These are phyloP conservation scores for Diutina neorugosa DNA, from an alignment of 1,139 yeast genomes.

Conservation along the genomic window DNA sequence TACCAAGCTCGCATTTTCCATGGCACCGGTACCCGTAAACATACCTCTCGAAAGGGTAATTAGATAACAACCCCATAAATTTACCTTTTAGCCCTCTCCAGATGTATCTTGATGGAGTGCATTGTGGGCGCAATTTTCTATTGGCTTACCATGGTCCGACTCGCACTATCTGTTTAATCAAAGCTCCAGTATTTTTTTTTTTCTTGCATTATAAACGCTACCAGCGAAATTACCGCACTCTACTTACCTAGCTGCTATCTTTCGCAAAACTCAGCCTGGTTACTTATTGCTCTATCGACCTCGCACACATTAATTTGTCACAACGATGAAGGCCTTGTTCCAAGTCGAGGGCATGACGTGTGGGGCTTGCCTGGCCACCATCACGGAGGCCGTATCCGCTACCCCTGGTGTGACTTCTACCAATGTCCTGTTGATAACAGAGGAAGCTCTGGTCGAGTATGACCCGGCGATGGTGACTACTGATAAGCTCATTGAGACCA, in stretches of 20 bases:
- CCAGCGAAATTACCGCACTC: background rate
- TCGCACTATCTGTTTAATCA: background rate
- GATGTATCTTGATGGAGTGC: background rate
- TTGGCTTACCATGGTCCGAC: background rate
- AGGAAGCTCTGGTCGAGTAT: constrained; percentile 50
- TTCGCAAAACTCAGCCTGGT: background rate
- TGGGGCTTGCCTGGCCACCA: constrained; percentile 62
- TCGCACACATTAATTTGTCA: background rate
- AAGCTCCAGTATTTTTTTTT: background rate
- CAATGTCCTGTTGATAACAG: constrained; percentile 62
- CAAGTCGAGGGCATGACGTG: constrained; percentile 75
- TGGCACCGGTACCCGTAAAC: constrained; percentile 27
- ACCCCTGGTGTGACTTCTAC: constrained; percentile 37
- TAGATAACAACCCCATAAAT: background rate
- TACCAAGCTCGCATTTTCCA: constrained; percentile 79
- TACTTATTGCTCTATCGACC: background rate
- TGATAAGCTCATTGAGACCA: constrained; percentile 27
- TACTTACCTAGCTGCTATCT: background rate
- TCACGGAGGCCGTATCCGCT: constrained; percentile 39
- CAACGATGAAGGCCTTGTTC: constrained; percentile 10
- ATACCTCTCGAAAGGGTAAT: background rate
- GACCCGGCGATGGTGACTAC: constrained; percentile 15
- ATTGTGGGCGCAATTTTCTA: background rate
- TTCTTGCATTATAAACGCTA: background rate
- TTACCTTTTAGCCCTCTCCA: background rate